Percentiles rank a stretch among this genome's conserved stretches.
Conservation (phyloP, 1,284 basidiomycete genomes). For the Trichosporon asahii region DNA sequence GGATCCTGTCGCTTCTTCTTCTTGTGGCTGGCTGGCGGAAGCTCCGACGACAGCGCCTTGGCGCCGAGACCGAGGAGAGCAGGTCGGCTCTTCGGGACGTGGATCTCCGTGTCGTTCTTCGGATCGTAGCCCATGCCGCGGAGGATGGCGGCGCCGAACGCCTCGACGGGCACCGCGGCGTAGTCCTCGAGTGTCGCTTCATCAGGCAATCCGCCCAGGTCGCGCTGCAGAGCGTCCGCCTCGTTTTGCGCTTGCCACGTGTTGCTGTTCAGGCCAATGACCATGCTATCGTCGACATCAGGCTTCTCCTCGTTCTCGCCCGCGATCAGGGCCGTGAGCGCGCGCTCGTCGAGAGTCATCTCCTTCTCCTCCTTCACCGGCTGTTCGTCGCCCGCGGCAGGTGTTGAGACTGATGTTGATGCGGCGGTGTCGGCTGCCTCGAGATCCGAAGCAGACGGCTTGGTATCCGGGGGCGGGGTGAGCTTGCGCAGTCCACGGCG, state of each 20-base stretch:
- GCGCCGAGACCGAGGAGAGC: constrained; percentile 86
- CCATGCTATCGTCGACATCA: constrained; percentile 21
- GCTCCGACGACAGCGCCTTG: constrained; percentile 57
- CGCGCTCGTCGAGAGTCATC: constrained; percentile 40
- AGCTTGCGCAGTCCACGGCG: constrained; percentile 64
- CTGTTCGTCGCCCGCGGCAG: constrained; percentile 6
- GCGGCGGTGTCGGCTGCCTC: background rate
- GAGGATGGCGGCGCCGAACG: constrained; percentile 88
- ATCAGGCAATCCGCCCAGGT: constrained; percentile 62
- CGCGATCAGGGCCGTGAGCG: constrained; percentile 42
- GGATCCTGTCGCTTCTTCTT: constrained; percentile 33
- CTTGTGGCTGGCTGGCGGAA: constrained; percentile 32
- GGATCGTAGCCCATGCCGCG: constrained; percentile 90
- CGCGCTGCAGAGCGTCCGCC: constrained; percentile 73
- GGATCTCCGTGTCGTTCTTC: constrained; percentile 66
- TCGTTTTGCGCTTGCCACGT: constrained; percentile 59
- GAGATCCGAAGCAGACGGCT: constrained; percentile 21
- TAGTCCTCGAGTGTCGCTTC: constrained; percentile 78
- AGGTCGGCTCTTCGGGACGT: constrained; percentile 73
- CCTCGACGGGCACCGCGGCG: constrained; percentile 80
- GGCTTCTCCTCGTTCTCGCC: constrained; percentile 52
- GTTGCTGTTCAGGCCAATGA: background rate
- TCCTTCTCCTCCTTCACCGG: constrained; percentile 19
- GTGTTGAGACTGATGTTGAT: background rate
- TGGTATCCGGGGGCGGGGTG: constrained; percentile 21